A percentile compares a stretch with the other conserved stretches of the same genome.
phyloP scores from a whole-genome alignment of 2,329 filamentous ascomycete species.

The Fusarium graminum region DNA sequence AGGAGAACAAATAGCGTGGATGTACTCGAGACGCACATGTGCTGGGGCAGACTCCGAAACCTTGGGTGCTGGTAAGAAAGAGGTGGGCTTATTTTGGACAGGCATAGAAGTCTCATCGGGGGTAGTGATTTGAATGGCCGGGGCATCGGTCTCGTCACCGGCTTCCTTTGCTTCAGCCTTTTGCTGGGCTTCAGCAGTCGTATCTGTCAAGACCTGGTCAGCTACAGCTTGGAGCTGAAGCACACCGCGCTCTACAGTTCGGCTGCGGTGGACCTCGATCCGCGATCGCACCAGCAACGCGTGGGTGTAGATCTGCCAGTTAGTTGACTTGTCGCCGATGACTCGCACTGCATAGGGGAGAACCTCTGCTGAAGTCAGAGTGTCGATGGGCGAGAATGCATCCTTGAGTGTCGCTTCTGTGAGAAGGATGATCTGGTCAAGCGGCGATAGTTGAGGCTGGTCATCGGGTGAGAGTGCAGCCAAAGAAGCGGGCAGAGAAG shows the following conservation, averaged over 20 bases:
- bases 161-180: conserved; percentile 48
- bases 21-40: conserved; percentile 81
- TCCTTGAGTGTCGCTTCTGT: conserved; percentile 91
- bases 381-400: conserved; percentile 83
- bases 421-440: conserved; percentile 92
- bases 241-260: conserved; percentile 89
- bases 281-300: conserved; percentile 89
- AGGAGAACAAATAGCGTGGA: conserved; percentile 86
- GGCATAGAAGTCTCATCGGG: conserved; percentile 51
- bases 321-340: conserved; percentile 87
- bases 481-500: conserved; percentile 70
- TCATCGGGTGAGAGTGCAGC: conserved; percentile 77
- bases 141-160: conserved; percentile 54
- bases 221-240: conserved; percentile 95
- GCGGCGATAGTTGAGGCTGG: conserved; percentile 83
- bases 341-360: conserved; percentile 91
- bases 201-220: conserved; percentile 94
- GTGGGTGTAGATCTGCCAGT: conserved; percentile 98
- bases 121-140: conserved; percentile 60
- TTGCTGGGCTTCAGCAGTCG: conserved; percentile 56
- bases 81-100: conserved; percentile 66
- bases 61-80: conserved; percentile 84
- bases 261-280: conserved; percentile 87
- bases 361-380: conserved; percentile 92
- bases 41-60: conserved; percentile 82